Evolutionary conservation across 352 stramenopile species (phyloP).

Genomic region (Peronospora belbahrii): DNA sequence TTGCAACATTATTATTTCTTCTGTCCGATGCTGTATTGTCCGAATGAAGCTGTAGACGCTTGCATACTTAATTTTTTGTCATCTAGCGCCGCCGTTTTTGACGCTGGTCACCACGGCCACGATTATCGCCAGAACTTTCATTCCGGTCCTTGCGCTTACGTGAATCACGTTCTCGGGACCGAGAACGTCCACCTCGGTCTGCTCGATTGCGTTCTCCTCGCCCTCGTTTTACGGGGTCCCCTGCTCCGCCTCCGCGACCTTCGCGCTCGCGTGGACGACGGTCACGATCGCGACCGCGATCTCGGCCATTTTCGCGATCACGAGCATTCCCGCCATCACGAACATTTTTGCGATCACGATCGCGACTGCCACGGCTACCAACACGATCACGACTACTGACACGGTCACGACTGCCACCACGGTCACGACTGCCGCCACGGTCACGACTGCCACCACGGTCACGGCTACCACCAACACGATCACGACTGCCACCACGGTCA

Average conservation of each 20-base stretch:
- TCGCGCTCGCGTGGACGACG: slow-evolving; percentile 27
- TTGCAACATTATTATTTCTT: not conserved
- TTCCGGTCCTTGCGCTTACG: slow-evolving; percentile 58
- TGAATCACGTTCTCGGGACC: slow-evolving; percentile 57
- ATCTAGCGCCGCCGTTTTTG: slow-evolving; percentile 49
- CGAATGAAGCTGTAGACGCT: slow-evolving; percentile 3
- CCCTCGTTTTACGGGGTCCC: slow-evolving; percentile 22
- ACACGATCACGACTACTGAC: slow-evolving; percentile 3
- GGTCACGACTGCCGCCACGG: slow-evolving; percentile 11
- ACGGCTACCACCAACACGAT: slow-evolving; percentile 3
- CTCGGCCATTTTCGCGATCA: slow-evolving; percentile 22
- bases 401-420: not conserved
- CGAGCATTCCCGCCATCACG: slow-evolving; percentile 11
- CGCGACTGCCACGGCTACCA: slow-evolving; percentile 2
- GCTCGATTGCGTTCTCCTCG: slow-evolving; percentile 23
- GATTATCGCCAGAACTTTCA: slow-evolving; percentile 27
- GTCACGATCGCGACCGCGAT: slow-evolving; percentile 27
- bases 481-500: not conserved
- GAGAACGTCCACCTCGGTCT: slow-evolving; percentile 32
- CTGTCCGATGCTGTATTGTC: slow-evolving; percentile 1
- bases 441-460: slow-evolving; percentile 12
- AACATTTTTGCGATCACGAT: slow-evolving; percentile 14
- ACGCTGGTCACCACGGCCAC: slow-evolving; percentile 21
- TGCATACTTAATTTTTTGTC: slow-evolving; percentile 7
- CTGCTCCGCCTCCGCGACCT: slow-evolving; percentile 15